Evolutionary conservation across 768 basidiomycete genomes (phyloP).

Genomic region (Austroboletus festivus): DNA sequence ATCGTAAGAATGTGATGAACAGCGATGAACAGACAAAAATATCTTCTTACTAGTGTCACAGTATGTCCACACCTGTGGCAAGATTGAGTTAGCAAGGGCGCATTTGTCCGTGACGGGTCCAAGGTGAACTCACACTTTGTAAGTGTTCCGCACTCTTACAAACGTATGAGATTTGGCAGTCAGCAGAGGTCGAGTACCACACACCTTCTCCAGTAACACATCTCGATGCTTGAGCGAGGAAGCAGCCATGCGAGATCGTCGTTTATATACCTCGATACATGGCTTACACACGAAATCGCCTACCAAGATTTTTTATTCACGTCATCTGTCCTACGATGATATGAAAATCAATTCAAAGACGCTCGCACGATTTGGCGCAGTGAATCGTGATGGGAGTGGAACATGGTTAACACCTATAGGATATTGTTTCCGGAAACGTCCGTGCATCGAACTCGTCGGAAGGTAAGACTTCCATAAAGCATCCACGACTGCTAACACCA

Average conservation of each 20-base stretch:
- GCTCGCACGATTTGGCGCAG: constrained; percentile 29
- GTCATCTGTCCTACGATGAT: constrained; percentile 26
- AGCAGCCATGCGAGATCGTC: constrained; percentile 1
- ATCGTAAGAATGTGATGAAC: constrained; percentile 5
- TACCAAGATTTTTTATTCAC: constrained; percentile 20
- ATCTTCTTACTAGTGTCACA: constrained; percentile 41
- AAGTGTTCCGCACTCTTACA: constrained; percentile 54
- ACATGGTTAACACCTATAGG: constrained; percentile 10
- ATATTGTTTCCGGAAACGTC: constrained; percentile 25
- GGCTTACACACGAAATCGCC: constrained; percentile 27
- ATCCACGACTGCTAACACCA: constrained; percentile 23
- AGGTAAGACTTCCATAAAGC: constrained; percentile 26
- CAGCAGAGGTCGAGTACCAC: constrained; percentile 17
- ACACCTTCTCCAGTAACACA: constrained; percentile 64
- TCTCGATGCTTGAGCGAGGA: constrained; percentile 23
- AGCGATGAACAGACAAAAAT: neutral
- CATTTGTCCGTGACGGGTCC: neutral
- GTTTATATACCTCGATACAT: constrained; percentile 30
- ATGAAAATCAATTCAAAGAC: constrained; percentile 26
- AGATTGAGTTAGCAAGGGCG: constrained; percentile 2
- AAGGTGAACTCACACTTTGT: constrained; percentile 40
- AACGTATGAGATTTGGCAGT: constrained; percentile 17
- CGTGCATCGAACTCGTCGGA: constrained; percentile 28
- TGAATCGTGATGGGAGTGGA: constrained; percentile 17
- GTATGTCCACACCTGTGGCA: constrained; percentile 52